Conservation (phyloP, 805 yeast genomes). For the Hanseniaspora osmophila region DNA sequence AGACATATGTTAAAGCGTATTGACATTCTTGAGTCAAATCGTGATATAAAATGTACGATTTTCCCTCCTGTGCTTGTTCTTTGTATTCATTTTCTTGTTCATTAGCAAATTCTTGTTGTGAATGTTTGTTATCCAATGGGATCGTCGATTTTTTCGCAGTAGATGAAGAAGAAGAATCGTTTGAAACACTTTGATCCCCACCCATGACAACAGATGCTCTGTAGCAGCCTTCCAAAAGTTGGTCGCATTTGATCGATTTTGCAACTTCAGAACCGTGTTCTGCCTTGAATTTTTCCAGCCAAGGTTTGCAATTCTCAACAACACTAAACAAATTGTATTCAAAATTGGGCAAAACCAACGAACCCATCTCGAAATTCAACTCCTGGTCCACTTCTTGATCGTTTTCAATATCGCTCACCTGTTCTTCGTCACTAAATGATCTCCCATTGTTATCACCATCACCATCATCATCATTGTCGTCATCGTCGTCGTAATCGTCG, state of each 20-base stretch:
- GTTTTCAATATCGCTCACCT: conserved; percentile 24
- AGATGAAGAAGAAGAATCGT: too few species aligned
- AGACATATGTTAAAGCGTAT: conserved; percentile 76
- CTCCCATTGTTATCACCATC: conserved; percentile 25
- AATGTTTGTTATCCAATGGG: too few species aligned
- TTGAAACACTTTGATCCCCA: too few species aligned
- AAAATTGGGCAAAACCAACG: conserved; percentile 21
- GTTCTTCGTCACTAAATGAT: conserved; percentile 28
- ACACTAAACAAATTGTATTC: conserved; percentile 16
- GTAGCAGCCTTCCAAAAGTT: conserved; percentile 16
- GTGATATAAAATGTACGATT: conserved; percentile 61
- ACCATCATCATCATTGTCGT: conserved; percentile 43
- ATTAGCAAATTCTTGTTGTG: background rate
- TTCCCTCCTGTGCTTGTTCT: conserved; percentile 17
- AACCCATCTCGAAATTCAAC: conserved; percentile 21
- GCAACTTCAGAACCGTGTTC: conserved; percentile 25
- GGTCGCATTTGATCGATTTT: conserved; percentile 7
- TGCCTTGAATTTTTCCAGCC: conserved; percentile 20
- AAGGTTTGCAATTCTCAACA: conserved; percentile 19
- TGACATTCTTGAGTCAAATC: conserved; percentile 74
- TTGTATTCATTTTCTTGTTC: background rate
- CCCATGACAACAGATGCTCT: conserved; percentile 13
- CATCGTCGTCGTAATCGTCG: conserved; percentile 23
- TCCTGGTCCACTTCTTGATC: conserved; percentile 20
- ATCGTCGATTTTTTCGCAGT: too few species aligned